Evolutionary conservation across 768 basidiomycete genomes (phyloP).

Genomic region (Boletales sp.): DNA sequence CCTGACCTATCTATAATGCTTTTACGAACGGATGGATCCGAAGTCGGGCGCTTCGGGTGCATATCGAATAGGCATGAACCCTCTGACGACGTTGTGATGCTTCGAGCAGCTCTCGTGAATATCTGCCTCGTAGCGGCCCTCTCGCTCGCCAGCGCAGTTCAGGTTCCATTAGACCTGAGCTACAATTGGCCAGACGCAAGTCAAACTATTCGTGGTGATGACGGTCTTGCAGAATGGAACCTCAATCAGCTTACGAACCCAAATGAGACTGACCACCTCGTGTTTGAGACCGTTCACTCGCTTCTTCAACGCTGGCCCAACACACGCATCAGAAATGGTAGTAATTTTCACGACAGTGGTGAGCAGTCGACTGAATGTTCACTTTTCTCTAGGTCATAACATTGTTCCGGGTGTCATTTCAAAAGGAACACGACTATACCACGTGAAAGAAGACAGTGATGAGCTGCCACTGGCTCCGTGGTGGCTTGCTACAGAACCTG

Average conservation of each 20-base stretch:
- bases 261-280: slow-evolving; percentile 24
- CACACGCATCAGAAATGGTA: slow-evolving; percentile 44
- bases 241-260: slow-evolving; percentile 19
- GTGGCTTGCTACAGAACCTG: slow-evolving; percentile 35
- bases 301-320: slow-evolving; percentile 41
- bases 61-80: too few species aligned
- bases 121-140: too few species aligned
- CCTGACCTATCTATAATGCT: too few species aligned
- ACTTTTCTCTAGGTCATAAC: slow-evolving; percentile 14
- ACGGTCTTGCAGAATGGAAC: slow-evolving; percentile 14
- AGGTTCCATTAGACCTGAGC: too few species aligned
- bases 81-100: too few species aligned
- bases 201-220: too few species aligned
- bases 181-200: too few species aligned
- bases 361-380: neutral
- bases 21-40: too few species aligned
- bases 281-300: slow-evolving; percentile 19
- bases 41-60: too few species aligned
- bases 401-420: slow-evolving; percentile 33
- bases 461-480: slow-evolving; percentile 26
- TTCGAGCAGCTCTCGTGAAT: too few species aligned
- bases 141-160: too few species aligned
- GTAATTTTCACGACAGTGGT: neutral
- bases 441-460: slow-evolving; percentile 15
- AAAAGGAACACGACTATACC: slow-evolving; percentile 35